Evolutionary conservation across 1,284 basidiomycete genomes (phyloP).

Genomic region (Irpex rosettiformis): DNA sequence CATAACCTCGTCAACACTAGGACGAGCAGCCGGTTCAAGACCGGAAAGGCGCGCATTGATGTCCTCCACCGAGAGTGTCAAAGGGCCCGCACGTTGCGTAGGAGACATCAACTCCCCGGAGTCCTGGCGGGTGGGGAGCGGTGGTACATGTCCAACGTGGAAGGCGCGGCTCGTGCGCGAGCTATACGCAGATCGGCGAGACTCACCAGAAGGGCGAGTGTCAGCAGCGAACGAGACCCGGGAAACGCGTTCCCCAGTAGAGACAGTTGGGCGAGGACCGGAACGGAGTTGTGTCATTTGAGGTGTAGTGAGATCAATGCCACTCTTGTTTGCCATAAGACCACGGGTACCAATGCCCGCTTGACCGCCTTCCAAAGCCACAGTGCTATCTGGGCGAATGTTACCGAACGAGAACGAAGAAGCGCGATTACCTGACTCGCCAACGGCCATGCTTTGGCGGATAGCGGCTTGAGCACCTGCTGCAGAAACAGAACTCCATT

Average conservation of each 20-base stretch:
- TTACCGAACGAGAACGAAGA: constrained; percentile 56
- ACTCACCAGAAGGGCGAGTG: constrained; percentile 57
- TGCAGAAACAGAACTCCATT: constrained; percentile 74
- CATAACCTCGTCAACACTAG: constrained; percentile 52
- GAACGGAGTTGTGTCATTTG: constrained; percentile 54
- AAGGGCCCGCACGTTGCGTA: constrained; percentile 64
- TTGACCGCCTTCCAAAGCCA: constrained; percentile 43
- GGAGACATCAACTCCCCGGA: constrained; percentile 52
- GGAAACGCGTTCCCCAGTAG: constrained; percentile 39
- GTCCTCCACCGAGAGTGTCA: constrained; percentile 63
- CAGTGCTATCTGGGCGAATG: constrained; percentile 48
- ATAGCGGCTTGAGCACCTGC: constrained; percentile 73
- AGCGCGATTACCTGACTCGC: constrained; percentile 34
- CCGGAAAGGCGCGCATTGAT: constrained; percentile 42
- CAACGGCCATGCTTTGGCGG: constrained; percentile 61
- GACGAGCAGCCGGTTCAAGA: constrained; percentile 22
- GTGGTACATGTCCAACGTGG: constrained; percentile 52
- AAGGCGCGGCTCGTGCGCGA: constrained; percentile 42
- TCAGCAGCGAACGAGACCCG: constrained; percentile 73
- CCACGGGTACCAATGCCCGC: constrained; percentile 40
- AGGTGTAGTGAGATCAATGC: constrained; percentile 25
- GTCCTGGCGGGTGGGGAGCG: constrained; percentile 44
- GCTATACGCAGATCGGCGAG: constrained; percentile 37
- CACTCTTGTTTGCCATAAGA: constrained; percentile 22
- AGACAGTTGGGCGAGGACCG: constrained; percentile 35